A percentile compares a stretch with the other conserved stretches of the same genome.
phyloP scores from a whole-genome alignment of 352 stramenopile species.

The Phytophthora citrophthora region DNA sequence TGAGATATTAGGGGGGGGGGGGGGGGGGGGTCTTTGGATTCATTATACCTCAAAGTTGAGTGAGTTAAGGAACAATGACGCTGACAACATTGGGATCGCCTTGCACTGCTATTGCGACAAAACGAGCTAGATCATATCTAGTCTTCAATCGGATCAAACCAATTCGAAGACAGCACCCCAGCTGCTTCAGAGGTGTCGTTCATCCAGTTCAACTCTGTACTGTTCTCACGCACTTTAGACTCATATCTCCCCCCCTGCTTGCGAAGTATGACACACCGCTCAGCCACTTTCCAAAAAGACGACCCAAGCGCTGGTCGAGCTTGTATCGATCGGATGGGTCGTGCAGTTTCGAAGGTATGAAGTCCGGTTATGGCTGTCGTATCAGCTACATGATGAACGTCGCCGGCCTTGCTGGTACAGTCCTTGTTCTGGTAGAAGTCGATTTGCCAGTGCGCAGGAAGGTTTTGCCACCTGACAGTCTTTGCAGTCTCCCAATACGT shows the following conservation, averaged over 20 bases:
- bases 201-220: neutral
- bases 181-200: neutral
- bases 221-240: neutral
- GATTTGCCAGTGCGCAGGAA: slow-evolving; percentile 5
- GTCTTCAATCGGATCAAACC: neutral
- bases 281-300: neutral
- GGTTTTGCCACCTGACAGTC: slow-evolving; percentile 4
- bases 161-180: neutral
- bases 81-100: too few species aligned
- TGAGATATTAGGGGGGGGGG: too few species aligned
- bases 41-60: too few species aligned
- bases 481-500: slow-evolving; percentile 1
- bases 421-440: slow-evolving; percentile 6
- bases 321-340: neutral
- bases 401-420: neutral
- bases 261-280: neutral
- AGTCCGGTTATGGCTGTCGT: neutral
- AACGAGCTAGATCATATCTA: neutral
- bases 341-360: neutral
- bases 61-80: too few species aligned
- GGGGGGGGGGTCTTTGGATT: too few species aligned
- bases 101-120: neutral
- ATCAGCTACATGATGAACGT: neutral
- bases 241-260: too few species aligned
- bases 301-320: neutral